phyloP scores from a whole-genome alignment of 2,329 filamentous ascomycete species.

The Zymoseptoria ardabiliae region DNA sequence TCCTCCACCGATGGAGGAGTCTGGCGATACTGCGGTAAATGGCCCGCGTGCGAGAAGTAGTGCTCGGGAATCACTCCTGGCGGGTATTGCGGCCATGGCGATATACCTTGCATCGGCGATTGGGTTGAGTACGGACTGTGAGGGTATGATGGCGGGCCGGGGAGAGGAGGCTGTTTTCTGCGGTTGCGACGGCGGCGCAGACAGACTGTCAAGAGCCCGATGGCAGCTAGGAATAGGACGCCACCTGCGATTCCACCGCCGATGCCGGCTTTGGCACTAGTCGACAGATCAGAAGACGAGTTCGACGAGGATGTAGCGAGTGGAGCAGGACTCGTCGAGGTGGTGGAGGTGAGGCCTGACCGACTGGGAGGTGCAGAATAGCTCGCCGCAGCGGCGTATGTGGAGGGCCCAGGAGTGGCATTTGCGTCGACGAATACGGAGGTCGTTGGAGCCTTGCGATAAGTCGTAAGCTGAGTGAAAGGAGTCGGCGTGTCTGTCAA shows the following conservation, averaged over 20 bases:
- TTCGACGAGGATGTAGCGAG: neutral
- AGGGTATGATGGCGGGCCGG: constrained; percentile 1
- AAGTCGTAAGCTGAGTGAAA: constrained; percentile 18
- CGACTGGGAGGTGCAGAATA: constrained; percentile 1
- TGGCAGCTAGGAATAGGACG: constrained; percentile 13
- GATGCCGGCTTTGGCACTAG: constrained; percentile 20
- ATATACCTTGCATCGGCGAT: neutral
- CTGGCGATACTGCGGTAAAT: neutral
- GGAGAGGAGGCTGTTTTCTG: constrained; percentile 1
- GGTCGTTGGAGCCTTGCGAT: constrained; percentile 14
- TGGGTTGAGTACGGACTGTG: constrained; percentile 3
- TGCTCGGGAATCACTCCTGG: neutral
- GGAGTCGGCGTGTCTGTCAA: constrained; percentile 15
- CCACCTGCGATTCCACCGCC: constrained; percentile 19
- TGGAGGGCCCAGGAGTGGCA: constrained; percentile 16
- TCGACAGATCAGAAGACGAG: constrained; percentile 9
- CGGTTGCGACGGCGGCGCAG: constrained; percentile 2
- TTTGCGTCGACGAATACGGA: constrained; percentile 10
- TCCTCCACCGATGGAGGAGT: neutral
- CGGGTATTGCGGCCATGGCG: neutral
- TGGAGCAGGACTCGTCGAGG: constrained; percentile 2
- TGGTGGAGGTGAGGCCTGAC: neutral
- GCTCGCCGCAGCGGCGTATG: constrained; percentile 7
- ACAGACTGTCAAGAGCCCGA: constrained; percentile 8
- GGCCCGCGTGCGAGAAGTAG: neutral